Conservation (phyloP, 2,329 filamentous ascomycete species). For the Neofusicoccum parvum region DNA sequence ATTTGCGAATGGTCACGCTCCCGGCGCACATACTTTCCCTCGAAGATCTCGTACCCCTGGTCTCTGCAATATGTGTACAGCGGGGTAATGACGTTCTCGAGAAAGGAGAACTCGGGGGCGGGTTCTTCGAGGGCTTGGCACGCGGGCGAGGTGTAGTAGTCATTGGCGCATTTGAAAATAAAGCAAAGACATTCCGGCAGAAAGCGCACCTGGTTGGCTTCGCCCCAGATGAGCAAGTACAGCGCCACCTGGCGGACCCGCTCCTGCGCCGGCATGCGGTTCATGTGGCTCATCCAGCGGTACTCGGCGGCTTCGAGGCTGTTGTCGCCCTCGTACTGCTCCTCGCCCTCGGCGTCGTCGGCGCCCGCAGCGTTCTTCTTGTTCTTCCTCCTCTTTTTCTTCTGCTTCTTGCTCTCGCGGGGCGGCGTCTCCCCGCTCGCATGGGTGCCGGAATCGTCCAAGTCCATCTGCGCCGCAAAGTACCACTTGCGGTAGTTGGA, state of each 20-base stretch:
- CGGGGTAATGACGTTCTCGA: constrained; percentile 93
- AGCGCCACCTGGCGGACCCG: constrained; percentile 89
- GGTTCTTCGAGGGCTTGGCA: constrained; percentile 90
- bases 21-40: constrained; percentile 93
- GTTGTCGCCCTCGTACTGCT: constrained; percentile 92
- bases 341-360: constrained; percentile 74
- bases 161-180: constrained; percentile 98
- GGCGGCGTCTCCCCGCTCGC: constrained; percentile 82
- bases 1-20: constrained; percentile 91
- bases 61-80: constrained; percentile 94
- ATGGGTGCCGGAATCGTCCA: constrained; percentile 94
- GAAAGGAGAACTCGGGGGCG: constrained; percentile 90
- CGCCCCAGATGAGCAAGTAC: constrained; percentile 94
- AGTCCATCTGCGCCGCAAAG: constrained; percentile 92
- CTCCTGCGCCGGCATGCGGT: constrained; percentile 98
- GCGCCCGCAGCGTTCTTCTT: constrained; percentile 66
- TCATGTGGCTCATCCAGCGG: constrained; percentile 99
- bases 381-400: constrained; percentile 79
- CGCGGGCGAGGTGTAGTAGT: constrained; percentile 90
- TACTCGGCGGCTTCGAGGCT: constrained; percentile 96
- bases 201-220: constrained; percentile 97
- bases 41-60: constrained; percentile 94
- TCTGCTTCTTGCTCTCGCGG: constrained; percentile 75
- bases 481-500: constrained; percentile 99
- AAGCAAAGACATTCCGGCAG: constrained; percentile 97